These are phyloP conservation scores for Grammothele lineata DNA, from an alignment of 768 basidiomycete species.

Conservation along the genomic window DNA sequence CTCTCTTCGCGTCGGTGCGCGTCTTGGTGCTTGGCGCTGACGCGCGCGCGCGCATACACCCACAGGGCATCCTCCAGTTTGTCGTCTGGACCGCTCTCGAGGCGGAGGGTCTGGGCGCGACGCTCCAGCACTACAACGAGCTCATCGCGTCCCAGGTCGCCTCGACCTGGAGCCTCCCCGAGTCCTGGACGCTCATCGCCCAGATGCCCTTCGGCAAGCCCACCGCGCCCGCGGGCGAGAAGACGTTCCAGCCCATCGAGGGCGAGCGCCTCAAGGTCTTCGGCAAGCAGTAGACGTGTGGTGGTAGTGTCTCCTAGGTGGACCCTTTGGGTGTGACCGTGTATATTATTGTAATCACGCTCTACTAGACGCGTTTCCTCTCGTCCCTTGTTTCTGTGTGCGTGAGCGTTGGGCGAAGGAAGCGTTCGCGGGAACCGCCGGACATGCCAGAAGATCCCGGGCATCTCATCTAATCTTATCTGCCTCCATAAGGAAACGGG, in stretches of 20 bases:
- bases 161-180: constrained; percentile 17
- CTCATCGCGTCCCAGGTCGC: constrained; percentile 17
- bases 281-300: constrained; percentile 12
- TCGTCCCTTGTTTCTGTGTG: no score
- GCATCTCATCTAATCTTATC: no score
- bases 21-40: no score
- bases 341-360: no score
- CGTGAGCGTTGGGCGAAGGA: no score
- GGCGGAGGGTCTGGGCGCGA: constrained; percentile 19
- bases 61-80: constrained; percentile 19
- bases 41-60: background rate
- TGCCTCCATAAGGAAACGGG: no score
- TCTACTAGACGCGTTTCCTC: no score
- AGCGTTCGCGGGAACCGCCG: no score
- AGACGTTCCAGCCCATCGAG: constrained; percentile 16
- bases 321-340: no score
- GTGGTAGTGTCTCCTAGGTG: no score
- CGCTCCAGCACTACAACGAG: constrained; percentile 23
- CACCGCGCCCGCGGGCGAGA: constrained; percentile 12
- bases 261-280: constrained; percentile 19
- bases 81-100: constrained; percentile 21
- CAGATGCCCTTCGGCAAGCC: constrained; percentile 20
- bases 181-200: constrained; percentile 16
- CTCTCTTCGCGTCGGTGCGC: background rate
- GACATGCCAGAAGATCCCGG: no score